Evolutionary conservation across 371 early-diverging fungal species (phyloP), one percentile per base, ranked within the genome.

Genomic region (Mucor irregularis): DNA sequence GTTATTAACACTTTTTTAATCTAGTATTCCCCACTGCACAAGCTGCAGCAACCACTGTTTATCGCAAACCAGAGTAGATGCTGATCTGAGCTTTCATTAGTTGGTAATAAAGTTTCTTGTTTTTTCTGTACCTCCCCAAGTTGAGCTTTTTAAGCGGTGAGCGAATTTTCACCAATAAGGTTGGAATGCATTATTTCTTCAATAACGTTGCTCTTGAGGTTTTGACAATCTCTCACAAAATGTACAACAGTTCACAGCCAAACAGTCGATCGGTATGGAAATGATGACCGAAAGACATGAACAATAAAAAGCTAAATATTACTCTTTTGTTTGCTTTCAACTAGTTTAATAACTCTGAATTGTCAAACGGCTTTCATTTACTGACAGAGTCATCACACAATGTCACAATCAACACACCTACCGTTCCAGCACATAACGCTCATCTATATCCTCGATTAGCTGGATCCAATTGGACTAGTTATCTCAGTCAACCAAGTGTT

Each of bases 1-100:
- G 14, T 11, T 5, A 44, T 39, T 11, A 14, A 26, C 11, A 26
- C 16, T 2, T 22, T 25, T 1, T 14, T 19, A 26, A 37, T 0
- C 16, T 52, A 68, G 77, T 92, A 11, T 80, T 89, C 34, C 88
- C 90, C 4, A 83, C 84, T 16, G 70, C 76, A 48, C 92, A 91
- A 68, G 89, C 87, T 9, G 85, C 79, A 16, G 80, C 79, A 17
- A 73, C 73, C 1, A 72, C 61, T 31, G 64, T 64, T 0, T 37
- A 49, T 31, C 43, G 64, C 14, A 26, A 39, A 16, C 39, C 50
- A 50, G 45, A 29, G n/a, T n/a, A n/a, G n/a, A n/a, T n/a, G n/a
- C n/a, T n/a, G n/a, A n/a, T n/a, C n/a, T n/a, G n/a, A n/a, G n/a
- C n/a, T n/a, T n/a, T n/a, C n/a, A n/a, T n/a, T n/a, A n/a, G n/a